phyloP scores from a whole-genome alignment of 176 grass and related monocot species.

The Oryza punctata region DNA sequence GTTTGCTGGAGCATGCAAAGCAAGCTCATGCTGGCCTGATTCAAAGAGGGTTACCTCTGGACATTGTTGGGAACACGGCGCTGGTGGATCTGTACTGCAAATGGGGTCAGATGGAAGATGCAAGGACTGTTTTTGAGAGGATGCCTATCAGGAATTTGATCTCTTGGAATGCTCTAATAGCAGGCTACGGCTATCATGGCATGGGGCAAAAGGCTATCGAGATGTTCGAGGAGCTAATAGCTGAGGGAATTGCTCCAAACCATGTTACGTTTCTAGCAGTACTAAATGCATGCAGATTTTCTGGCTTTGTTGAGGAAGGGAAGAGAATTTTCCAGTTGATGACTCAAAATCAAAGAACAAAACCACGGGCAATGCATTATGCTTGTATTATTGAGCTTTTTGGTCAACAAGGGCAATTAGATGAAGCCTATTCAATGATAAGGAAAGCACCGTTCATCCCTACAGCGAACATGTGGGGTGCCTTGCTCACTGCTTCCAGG shows the following conservation, averaged over 20 bases:
- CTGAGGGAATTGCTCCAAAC: slow-evolving; percentile 68
- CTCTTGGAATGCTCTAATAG: slow-evolving; percentile 92
- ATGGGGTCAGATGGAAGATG: slow-evolving; percentile 92
- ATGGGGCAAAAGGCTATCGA: slow-evolving; percentile 66
- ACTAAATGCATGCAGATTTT: slow-evolving; percentile 71
- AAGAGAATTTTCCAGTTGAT: slow-evolving; percentile 74
- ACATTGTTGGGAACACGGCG: slow-evolving; percentile 61
- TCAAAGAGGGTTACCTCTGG: slow-evolving; percentile 58
- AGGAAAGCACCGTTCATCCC: slow-evolving; percentile 64
- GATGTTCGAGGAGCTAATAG: slow-evolving; percentile 69
- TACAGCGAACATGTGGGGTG: slow-evolving; percentile 81
- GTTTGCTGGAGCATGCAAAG: slow-evolving; percentile 69
- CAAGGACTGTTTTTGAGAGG: slow-evolving; percentile 74
- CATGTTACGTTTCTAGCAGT: slow-evolving; percentile 78
- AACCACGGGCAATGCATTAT: slow-evolving; percentile 89
- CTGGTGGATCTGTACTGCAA: slow-evolving; percentile 86
- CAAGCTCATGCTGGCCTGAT: slow-evolving; percentile 77
- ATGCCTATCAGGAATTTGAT: slow-evolving; percentile 85
- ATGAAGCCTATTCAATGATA: slow-evolving; percentile 81
- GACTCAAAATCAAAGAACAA: slow-evolving; percentile 46
- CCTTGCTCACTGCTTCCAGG: slow-evolving; percentile 77
- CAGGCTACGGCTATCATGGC: slow-evolving; percentile 83
- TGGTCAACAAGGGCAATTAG: slow-evolving; percentile 71
- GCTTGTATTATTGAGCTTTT: slow-evolving; percentile 86
- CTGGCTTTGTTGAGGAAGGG: slow-evolving; percentile 69